A percentile compares a stretch with the other conserved stretches of the same genome.
These are phyloP conservation scores for Laburnicola sp. DNA, from an alignment of 2,329 filamentous ascomycete genomes.

Conservation along the genomic window DNA sequence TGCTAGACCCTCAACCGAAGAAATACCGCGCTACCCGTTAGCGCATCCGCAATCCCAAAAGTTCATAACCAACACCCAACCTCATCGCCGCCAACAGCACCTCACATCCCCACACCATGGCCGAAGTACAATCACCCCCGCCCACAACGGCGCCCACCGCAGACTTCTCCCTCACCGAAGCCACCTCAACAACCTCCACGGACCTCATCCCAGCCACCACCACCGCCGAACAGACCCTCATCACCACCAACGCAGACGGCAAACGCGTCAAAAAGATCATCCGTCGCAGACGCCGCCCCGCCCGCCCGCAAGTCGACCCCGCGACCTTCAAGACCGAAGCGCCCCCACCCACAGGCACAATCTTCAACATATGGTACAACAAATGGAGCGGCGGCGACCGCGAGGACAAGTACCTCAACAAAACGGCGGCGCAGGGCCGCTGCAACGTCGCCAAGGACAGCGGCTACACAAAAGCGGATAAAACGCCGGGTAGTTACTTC, in stretches of 20 bases:
- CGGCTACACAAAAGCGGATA: slow-evolving; percentile 56
- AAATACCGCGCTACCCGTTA: background rate
- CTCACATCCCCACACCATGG: slow-evolving; percentile 25
- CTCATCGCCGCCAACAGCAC: slow-evolving; percentile 1
- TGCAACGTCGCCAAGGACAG: slow-evolving; percentile 78
- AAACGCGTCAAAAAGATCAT: slow-evolving; percentile 89
- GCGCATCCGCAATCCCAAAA: slow-evolving; percentile 4
- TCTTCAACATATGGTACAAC: slow-evolving; percentile 99
- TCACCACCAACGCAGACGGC: slow-evolving; percentile 48
- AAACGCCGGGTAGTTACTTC: slow-evolving; percentile 71
- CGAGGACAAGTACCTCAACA: slow-evolving; percentile 85
- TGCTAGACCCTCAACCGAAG: background rate
- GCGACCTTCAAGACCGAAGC: slow-evolving; percentile 80
- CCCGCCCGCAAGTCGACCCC: slow-evolving; percentile 86
- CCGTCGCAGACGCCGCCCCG: slow-evolving; percentile 85
- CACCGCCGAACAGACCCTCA: slow-evolving; percentile 35
- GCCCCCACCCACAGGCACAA: slow-evolving; percentile 88
- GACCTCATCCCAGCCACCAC: slow-evolving; percentile 30
- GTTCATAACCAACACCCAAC: slow-evolving; percentile 1
- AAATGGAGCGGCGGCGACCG: slow-evolving; percentile 96
- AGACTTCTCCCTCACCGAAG: slow-evolving; percentile 15
- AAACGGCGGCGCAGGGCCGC: slow-evolving; percentile 78
- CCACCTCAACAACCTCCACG: slow-evolving; percentile 28
- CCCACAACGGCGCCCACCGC: slow-evolving; percentile 20
- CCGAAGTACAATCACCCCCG: slow-evolving; percentile 35